A percentile compares a stretch with the other conserved stretches of the same genome.
Conservation (phyloP, 2,329 filamentous ascomycete genomes). For the Diplodia sapinea region DNA sequence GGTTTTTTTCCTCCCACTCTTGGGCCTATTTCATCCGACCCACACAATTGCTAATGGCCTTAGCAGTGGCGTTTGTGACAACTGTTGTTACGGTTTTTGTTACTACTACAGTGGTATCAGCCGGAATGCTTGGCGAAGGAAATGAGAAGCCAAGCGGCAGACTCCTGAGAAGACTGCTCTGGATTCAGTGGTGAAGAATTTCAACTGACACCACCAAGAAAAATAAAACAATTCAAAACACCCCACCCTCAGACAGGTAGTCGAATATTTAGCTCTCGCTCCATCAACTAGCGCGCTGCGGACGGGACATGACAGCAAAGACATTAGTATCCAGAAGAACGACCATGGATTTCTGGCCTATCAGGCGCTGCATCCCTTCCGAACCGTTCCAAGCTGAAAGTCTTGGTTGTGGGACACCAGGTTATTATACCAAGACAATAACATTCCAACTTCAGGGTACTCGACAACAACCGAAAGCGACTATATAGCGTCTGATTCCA, state of each 20-base stretch:
- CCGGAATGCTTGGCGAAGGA: slow-evolving; percentile 12
- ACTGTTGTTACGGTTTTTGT: not conserved
- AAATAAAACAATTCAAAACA: too few species aligned
- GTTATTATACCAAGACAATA: slow-evolving; percentile 22
- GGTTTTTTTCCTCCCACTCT: too few species aligned
- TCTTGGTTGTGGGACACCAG: slow-evolving; percentile 17
- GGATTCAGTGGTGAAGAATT: not conserved
- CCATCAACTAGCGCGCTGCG: not conserved
- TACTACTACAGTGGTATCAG: not conserved
- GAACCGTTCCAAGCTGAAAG: not conserved
- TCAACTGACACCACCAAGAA: too few species aligned
- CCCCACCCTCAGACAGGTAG: not conserved
- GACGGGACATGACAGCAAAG: not conserved
- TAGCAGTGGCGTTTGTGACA: not conserved
- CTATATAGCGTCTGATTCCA: slow-evolving; percentile 12
- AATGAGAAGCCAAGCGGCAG: not conserved
- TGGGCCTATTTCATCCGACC: not conserved
- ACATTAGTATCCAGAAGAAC: not conserved
- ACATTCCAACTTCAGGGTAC: slow-evolving; percentile 12
- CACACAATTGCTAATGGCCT: not conserved
- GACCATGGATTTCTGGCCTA: not conserved
- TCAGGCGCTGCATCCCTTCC: not conserved
- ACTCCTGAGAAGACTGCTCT: too few species aligned
- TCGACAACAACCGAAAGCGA: slow-evolving; percentile 26
- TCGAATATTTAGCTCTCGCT: not conserved